phyloP scores from a whole-genome alignment of 1,139 yeast species.

The Saccharomycopsis crataegensis region DNA sequence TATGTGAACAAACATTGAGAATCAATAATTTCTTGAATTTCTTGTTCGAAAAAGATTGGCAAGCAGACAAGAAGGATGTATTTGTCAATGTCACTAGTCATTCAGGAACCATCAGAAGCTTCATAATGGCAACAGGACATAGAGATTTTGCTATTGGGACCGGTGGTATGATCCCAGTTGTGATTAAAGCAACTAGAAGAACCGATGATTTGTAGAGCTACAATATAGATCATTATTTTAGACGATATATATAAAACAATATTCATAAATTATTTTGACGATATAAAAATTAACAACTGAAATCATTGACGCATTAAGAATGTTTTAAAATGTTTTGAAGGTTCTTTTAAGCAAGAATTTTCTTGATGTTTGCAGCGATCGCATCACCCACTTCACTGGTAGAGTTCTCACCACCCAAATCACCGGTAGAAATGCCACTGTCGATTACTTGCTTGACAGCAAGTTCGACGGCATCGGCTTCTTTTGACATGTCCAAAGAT shows the following conservation, averaged over 20 bases:
- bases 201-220: constrained; percentile 15
- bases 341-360: constrained; percentile 30
- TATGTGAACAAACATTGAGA: constrained; percentile 44
- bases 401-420: constrained; percentile 70
- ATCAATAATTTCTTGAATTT: constrained; percentile 42
- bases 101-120: constrained; percentile 52
- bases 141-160: constrained; percentile 49
- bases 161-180: constrained; percentile 62
- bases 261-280: background rate
- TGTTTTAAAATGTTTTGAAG: too few species aligned
- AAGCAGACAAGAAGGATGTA: constrained; percentile 29
- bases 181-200: constrained; percentile 37
- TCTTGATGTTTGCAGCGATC: constrained; percentile 62
- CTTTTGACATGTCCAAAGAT: constrained; percentile 71
- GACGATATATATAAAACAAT: background rate
- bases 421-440: constrained; percentile 82
- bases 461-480: constrained; percentile 81
- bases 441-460: constrained; percentile 84
- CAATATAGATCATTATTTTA: background rate
- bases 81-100: constrained; percentile 51
- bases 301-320: background rate
- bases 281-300: background rate
- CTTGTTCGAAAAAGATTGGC: constrained; percentile 38
- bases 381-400: constrained; percentile 95
- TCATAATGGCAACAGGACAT: constrained; percentile 47